Base-by-base conservation (phyloP, 108 stramenopile species). In the Cyclotella atomus region DNA sequence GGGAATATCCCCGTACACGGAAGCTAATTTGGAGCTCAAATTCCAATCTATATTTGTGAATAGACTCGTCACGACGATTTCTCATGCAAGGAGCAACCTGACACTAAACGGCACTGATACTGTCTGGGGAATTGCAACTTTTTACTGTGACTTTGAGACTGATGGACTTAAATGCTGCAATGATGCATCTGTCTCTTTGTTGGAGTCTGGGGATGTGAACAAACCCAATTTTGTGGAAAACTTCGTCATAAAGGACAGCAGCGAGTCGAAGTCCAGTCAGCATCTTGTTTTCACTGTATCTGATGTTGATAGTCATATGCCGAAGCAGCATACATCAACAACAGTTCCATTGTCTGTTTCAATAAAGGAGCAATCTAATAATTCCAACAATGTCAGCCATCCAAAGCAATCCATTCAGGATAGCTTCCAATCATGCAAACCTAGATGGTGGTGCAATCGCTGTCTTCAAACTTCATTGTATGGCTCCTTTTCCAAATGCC, bases 361-460 rank as follows among this genome's bases (percentile, higher is more conserved):
- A 34, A 46, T 38, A 52, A n/a, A 57, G 10, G 54, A 57, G 45
- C 10, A 2, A 44, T 53, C 32, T 1, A 57, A 10, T 34, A 25
- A 35, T 45, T 24, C 29, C 33, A 47, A 34, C 50, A 30, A 29
- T 1, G 27, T 34, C 47, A 32, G 67, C 34, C 79, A 45, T 7
- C 30, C 59, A 41, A 80, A 80, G 59, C 47, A 63, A 68, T 80
- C 79, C 23, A 73, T 80, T 19, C 67, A 68, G 68, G 35, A 70
- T 55, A 62, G 34, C 46, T 68, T 54, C 24, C 57, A 68, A 55
- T 59, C 47, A 15, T 78, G 77, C 28, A 73, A 82, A 30, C 84
- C 84, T 19, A 67, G 81, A 23, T 85, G 84, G 84, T 79, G 78
- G 43, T 85, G 84, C 33, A 81, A 73, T 62, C 65, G 84, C 6